Evolutionary conservation across 768 basidiomycete species (phyloP), one percentile per base, ranked within the genome.

Genomic region (Amanita thiersii): DNA sequence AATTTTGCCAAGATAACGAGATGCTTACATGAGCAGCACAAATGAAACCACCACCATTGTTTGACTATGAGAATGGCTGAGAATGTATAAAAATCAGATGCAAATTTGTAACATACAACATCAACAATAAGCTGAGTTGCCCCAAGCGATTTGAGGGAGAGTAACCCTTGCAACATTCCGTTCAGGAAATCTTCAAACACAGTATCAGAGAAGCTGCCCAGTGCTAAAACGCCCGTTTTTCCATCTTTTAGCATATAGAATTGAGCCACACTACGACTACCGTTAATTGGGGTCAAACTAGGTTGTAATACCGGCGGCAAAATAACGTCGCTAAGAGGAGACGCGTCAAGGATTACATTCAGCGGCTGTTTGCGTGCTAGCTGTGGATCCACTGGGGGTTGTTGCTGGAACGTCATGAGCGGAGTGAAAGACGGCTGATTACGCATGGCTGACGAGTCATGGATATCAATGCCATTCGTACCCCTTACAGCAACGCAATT

Each of bases 51-150:
- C 72, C 70, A 35, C 70, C 72, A 42, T 72, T 74, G 47, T 73
- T 72, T 1, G 65, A 62, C 70, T 73, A 42, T 5, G 18, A 15
- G 24, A 37, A n/a, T n/a, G n/a, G n/a, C n/a, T 24, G 29, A 37
- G n/a, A n/a, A 33, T 8, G 24, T 21, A 20, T 18, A 45, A 11
- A 15, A 43, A 10, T 23, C n/a, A n/a, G n/a, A n/a, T n/a, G n/a
- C n/a, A 31, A 45, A 21, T 29, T 38, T 19, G 25, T 11, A n/a
- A 61, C 68, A 29, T 47, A 75, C 73, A 49, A 79, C 70, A 59
- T 80, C 77, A 19, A 80, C 72, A 36, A 81, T 66, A 26, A 81
- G 56, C 43, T 66, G 67, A 12, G 63, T 68, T 3, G 72, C 74
- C 18, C 77, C 78, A 39, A 54, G 41, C 18, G 51, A 51, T 52